phyloP scores from a whole-genome alignment of 768 basidiomycete genomes.

The Pleurotus citrinopileatus region DNA sequence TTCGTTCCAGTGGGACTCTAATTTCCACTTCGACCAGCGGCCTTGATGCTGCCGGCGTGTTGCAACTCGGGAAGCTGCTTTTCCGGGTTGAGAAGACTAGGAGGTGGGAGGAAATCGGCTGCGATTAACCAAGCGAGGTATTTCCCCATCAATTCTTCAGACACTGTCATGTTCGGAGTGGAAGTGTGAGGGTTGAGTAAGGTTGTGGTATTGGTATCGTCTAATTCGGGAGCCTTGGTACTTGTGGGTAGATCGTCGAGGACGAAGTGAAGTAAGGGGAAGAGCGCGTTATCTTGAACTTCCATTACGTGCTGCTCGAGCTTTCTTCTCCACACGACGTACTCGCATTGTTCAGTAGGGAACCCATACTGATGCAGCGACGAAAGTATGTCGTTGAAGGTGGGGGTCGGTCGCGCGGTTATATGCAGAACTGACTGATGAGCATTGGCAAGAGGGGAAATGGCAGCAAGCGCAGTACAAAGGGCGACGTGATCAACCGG shows the following conservation, averaged over 20 bases:
- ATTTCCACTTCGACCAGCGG: conserved; percentile 66
- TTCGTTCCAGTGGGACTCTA: no score
- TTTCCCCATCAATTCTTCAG: conserved; percentile 71
- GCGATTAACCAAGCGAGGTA: conserved; percentile 93
- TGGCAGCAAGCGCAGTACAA: conserved; percentile 70
- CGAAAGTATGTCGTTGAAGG: conserved; percentile 84
- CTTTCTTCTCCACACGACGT: conserved; percentile 86
- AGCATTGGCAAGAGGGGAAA: conserved; percentile 50
- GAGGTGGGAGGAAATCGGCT: conserved; percentile 74
- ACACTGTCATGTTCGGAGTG: conserved; percentile 56
- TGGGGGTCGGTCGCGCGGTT: conserved; percentile 80
- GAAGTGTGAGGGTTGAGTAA: conserved; percentile 47
- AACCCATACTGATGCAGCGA: conserved; percentile 81
- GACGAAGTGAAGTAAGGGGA: conserved; percentile 96
- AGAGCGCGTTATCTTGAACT: conserved; percentile 93
- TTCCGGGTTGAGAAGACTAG: conserved; percentile 33
- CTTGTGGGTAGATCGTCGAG: conserved; percentile 96
- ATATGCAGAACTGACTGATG: conserved; percentile 72
- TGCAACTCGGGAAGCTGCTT: conserved; percentile 50
- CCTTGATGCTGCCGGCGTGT: conserved; percentile 42
- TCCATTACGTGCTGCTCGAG: conserved; percentile 96
- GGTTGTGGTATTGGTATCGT: conserved; percentile 78
- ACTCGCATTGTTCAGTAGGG: conserved; percentile 74
- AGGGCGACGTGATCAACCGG: conserved; percentile 95
- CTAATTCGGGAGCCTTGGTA: conserved; percentile 89